Conservation (phyloP, 2,329 filamentous ascomycete genomes). For the Calonectria pteridis region DNA sequence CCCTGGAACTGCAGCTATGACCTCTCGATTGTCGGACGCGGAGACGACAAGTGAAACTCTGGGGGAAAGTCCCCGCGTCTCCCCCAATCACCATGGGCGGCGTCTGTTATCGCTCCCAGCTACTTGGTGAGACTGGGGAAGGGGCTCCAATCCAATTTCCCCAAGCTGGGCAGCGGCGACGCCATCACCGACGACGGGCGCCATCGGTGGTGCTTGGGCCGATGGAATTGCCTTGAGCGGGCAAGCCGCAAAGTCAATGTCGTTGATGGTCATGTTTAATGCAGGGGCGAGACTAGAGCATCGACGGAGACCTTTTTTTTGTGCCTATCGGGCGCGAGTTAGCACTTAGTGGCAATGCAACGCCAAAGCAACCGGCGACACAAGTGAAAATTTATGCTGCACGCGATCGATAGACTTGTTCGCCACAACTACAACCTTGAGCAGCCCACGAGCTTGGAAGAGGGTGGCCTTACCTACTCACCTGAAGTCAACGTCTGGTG, state of each 20-base stretch:
- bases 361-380: background rate
- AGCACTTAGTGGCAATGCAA: slow-evolving; percentile 10
- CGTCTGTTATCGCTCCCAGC: background rate
- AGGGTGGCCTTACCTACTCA: background rate
- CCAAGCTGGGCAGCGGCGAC: background rate
- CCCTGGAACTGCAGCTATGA: background rate
- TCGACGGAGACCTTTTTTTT: background rate
- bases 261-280: background rate
- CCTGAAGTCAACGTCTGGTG: background rate
- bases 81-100: background rate
- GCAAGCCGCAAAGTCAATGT: slow-evolving; percentile 21
- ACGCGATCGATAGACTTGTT: background rate
- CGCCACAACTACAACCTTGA: slow-evolving; percentile 4
- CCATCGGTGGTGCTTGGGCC: background rate
- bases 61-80: background rate
- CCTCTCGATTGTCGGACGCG: background rate
- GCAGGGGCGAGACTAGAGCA: slow-evolving; percentile 2
- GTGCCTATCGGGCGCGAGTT: background rate
- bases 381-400: background rate
- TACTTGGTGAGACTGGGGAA: background rate
- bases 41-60: slow-evolving; percentile 20
- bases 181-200: slow-evolving; percentile 6
- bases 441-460: background rate
- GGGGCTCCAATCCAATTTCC: slow-evolving; percentile 3
- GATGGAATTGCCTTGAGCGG: background rate